These are phyloP conservation scores for Hypoxylon lienhwacheense DNA, from an alignment of 495 filamentous ascomycete species.

Conservation along the genomic window DNA sequence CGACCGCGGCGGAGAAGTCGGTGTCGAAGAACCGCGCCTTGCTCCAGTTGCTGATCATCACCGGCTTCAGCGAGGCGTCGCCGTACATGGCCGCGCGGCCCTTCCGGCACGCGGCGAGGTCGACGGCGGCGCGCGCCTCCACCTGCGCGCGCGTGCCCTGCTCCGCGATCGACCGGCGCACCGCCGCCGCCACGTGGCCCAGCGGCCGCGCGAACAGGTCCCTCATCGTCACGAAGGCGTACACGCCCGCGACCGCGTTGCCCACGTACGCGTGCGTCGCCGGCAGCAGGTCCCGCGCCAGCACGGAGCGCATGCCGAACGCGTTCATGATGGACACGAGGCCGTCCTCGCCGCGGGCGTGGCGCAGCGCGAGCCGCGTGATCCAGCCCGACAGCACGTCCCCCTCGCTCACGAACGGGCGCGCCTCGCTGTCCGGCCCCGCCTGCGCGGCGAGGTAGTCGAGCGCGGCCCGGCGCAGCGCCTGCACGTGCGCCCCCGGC, in stretches of 20 bases:
- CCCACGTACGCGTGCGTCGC: constrained; percentile 39
- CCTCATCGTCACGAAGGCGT: constrained; percentile 37
- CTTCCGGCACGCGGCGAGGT: neutral
- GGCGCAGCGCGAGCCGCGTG: constrained; percentile 30
- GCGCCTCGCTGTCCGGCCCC: constrained; percentile 27
- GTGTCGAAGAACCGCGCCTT: constrained; percentile 49
- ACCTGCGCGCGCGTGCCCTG: constrained; percentile 50
- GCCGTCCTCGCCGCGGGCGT: constrained; percentile 18
- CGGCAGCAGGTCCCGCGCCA: constrained; percentile 33
- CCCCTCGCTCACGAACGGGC: constrained; percentile 49
- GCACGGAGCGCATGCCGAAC: constrained; percentile 34
- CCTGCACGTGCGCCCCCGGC: constrained; percentile 32
- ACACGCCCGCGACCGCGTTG: constrained; percentile 35
- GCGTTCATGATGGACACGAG: constrained; percentile 40
- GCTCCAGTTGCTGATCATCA: constrained; percentile 52
- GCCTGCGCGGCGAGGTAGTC: constrained; percentile 33
- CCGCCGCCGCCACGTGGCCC: constrained; percentile 40
- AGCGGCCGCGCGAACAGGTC: constrained; percentile 43
- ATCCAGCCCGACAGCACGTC: constrained; percentile 48
- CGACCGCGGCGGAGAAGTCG: constrained; percentile 50
- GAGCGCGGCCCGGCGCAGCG: constrained; percentile 30
- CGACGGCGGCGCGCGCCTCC: constrained; percentile 39
- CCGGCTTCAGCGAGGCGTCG: constrained; percentile 39
- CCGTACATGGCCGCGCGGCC: constrained; percentile 41
- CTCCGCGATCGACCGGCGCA: constrained; percentile 44